A percentile compares a stretch with the other conserved stretches of the same genome.
Conservation (phyloP, 345 rosid species). For the Gossypium raimondii region DNA sequence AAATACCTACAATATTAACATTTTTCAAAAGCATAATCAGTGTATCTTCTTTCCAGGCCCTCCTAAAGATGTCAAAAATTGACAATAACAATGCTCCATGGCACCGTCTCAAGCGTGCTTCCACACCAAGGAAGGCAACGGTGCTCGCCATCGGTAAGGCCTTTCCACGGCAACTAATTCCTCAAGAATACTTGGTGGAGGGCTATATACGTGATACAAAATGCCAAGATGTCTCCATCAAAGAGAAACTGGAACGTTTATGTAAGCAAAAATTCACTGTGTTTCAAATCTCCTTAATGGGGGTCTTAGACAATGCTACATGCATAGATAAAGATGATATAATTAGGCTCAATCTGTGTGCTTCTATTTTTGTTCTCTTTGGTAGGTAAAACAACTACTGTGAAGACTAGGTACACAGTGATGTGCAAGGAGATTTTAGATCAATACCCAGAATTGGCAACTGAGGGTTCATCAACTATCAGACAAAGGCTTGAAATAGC, state of each 20-base stretch:
- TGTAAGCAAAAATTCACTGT: slow-evolving; percentile 43
- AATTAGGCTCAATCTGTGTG: neutral
- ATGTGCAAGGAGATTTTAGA: slow-evolving; percentile 76
- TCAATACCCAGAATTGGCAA: slow-evolving; percentile 77
- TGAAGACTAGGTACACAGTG: slow-evolving; percentile 90
- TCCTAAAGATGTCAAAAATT: slow-evolving; percentile 37
- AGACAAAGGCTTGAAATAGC: slow-evolving; percentile 84
- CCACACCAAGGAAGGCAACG: slow-evolving; percentile 73
- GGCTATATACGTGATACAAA: slow-evolving; percentile 81
- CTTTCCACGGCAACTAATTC: slow-evolving; percentile 72
- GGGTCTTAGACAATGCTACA: neutral
- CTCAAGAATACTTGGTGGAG: slow-evolving; percentile 83
- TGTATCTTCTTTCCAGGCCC: slow-evolving; percentile 15
- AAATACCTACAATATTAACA: neutral
- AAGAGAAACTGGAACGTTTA: slow-evolving; percentile 79
- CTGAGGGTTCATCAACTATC: slow-evolving; percentile 76
- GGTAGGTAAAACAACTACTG: slow-evolving; percentile 86
- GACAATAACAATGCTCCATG: slow-evolving; percentile 27
- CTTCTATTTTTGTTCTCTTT: slow-evolving; percentile 14
- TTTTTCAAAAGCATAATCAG: slow-evolving; percentile 6
- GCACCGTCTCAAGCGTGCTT: slow-evolving; percentile 36
- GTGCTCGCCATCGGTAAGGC: slow-evolving; percentile 94
- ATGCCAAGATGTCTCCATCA: slow-evolving; percentile 63
- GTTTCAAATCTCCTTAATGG: neutral
- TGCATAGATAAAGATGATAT: neutral